Percentiles rank a stretch among this genome's conserved stretches.
These are phyloP conservation scores for Lolium multiflorum DNA, from an alignment of 176 grass and related monocot species.

Conservation along the genomic window DNA sequence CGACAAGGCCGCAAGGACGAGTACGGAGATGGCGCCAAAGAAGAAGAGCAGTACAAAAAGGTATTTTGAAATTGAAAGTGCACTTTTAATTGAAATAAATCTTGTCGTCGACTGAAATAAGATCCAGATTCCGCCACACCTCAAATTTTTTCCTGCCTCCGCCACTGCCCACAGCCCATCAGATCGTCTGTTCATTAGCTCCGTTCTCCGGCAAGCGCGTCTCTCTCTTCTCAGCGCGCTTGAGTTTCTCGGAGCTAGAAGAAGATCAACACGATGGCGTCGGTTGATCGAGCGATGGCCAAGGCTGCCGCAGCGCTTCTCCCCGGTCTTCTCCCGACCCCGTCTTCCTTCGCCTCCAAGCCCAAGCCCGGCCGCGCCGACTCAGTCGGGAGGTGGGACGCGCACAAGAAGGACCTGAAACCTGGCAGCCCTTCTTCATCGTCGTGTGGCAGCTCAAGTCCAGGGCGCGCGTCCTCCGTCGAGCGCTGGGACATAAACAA, in stretches of 20 bases:
- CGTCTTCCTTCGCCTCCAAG: background rate
- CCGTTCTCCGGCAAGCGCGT: background rate
- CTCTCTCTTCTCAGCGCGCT: background rate
- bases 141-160: too few relatives aligned
- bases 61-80: too few relatives aligned
- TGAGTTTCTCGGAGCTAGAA: background rate
- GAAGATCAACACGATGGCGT: background rate
- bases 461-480: background rate
- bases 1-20: too few relatives aligned
- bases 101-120: too few relatives aligned
- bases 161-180: too few relatives aligned
- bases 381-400: background rate
- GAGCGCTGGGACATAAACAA: background rate
- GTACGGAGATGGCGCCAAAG: too few relatives aligned
- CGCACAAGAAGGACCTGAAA: background rate
- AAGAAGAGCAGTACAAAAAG: too few relatives aligned
- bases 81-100: too few relatives aligned
- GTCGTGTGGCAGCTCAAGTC: background rate
- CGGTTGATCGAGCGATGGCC: background rate
- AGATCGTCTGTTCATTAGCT: background rate
- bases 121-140: too few relatives aligned
- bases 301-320: background rate
- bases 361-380: constrained; percentile 1
- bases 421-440: background rate
- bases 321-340: background rate